These are phyloP conservation scores for Delonix regia DNA, from an alignment of 306 rosid species.

Conservation along the genomic window DNA sequence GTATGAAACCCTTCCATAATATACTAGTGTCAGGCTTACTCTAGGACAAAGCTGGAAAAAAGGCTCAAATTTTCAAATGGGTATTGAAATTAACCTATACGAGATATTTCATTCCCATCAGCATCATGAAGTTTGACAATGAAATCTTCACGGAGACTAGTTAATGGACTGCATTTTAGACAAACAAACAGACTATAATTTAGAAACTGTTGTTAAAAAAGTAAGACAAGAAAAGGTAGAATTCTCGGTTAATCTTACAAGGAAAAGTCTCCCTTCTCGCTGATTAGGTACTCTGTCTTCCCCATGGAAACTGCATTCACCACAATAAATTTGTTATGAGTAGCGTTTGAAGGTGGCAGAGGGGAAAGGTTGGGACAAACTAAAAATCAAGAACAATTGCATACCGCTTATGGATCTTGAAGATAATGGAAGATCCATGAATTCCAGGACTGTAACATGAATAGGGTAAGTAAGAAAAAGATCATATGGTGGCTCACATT, in stretches of 20 bases:
- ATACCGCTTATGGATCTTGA: slow-evolving; percentile 71
- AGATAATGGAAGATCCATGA: slow-evolving; percentile 67
- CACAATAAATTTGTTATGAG: slow-evolving; percentile 23
- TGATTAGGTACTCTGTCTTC: slow-evolving; percentile 59
- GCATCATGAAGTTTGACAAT: slow-evolving; percentile 61
- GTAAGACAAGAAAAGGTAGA: slow-evolving; percentile 10
- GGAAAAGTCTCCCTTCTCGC: slow-evolving; percentile 72
- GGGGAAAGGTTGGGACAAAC: neutral
- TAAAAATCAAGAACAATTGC: slow-evolving; percentile 23
- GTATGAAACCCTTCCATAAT: slow-evolving; percentile 62
- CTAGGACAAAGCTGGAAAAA: neutral
- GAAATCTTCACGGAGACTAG: slow-evolving; percentile 76
- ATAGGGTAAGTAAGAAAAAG: neutral
- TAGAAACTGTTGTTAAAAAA: slow-evolving; percentile 1
- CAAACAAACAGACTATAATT: slow-evolving; percentile 31
- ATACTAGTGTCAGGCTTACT: slow-evolving; percentile 32
- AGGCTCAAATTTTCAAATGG: neutral
- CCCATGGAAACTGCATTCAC: slow-evolving; percentile 88
- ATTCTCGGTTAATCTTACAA: slow-evolving; percentile 58
- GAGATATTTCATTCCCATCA: slow-evolving; percentile 71
- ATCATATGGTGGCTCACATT: neutral
- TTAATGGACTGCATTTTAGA: slow-evolving; percentile 69
- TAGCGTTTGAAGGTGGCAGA: slow-evolving; percentile 1
- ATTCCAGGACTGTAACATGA: slow-evolving; percentile 62
- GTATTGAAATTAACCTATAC: slow-evolving; percentile 52